Base-by-base conservation (phyloP, 2,329 filamentous ascomycete species). In the Claviceps paspali region DNA sequence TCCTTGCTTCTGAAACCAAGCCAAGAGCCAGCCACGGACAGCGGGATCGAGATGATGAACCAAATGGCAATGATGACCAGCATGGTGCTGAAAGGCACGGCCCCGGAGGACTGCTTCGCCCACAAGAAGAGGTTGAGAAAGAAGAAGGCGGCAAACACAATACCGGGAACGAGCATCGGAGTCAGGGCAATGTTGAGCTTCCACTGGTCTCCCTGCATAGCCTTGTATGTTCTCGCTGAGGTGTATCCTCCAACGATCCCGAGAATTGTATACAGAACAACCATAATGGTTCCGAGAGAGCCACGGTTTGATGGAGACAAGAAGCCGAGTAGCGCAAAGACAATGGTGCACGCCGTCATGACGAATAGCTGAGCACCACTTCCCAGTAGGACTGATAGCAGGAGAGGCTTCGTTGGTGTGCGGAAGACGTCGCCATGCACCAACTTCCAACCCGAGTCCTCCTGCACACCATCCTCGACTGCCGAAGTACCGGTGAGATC, bases 351-450 rank as follows among this genome's bases (percentile, higher is more conserved):
- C 23, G 85, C 91, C 2, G 87, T 83, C 88, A 98, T 98, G 56
- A 93, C 86, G 57, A 98, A 96, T 3, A 98, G 74, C 61, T 98
- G 91, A 9, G 84, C 85, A 43, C 91, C 91, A 53, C 92, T 96
- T 41, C 91, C 91, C 29, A 95, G 70, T 44, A 98, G 70, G 6
- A 98, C 68, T 39, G 87, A 87, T 15, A 98, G 70, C 11, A 95
- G 65, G 21, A 98, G 69, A 1, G 87, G 82, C 42, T 82, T 78
- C 45, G 79, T 75, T 3, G 91, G 91, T 9, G 80, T 78, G 39
- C 91, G 81, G 70, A 98, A 98, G 23, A 96, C 88, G 56, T 98
- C 91, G 38, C 91, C 91, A 51, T 98, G 91, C 1, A 98, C 87
- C 33, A 98, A 65, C 62, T 98, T 98, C 91, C 91, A 98, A 43